Evolutionary conservation across 331 rosid genomes (phyloP).

Genomic region (Ulmus americana): DNA sequence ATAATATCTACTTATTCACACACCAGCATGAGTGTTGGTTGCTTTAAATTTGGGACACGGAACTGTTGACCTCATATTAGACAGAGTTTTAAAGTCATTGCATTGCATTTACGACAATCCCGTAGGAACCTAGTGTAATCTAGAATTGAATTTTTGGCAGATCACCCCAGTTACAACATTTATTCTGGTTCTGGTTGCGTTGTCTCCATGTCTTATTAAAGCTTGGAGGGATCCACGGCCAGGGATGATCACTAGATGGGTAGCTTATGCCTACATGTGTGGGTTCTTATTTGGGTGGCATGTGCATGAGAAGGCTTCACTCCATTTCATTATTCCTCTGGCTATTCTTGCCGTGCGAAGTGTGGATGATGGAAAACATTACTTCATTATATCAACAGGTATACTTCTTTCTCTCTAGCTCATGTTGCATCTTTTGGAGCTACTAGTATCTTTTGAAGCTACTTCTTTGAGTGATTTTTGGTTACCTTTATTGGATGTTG

Average conservation of each 20-base stretch:
- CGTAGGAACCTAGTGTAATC: conserved; percentile 10
- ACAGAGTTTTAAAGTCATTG: neutral
- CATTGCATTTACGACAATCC: conserved; percentile 3
- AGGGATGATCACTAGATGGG: conserved; percentile 64
- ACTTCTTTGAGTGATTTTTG: neutral
- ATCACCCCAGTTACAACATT: conserved; percentile 65
- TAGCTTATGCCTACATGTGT: conserved; percentile 82
- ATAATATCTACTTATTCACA: too few relatives aligned
- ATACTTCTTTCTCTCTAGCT: conserved; percentile 14
- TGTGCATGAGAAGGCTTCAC: conserved; percentile 89
- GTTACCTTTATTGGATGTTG: neutral
- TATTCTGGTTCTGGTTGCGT: conserved; percentile 62
- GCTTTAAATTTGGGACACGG: too few relatives aligned
- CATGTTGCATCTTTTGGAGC: neutral
- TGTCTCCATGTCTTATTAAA: conserved; percentile 78
- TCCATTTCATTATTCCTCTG: conserved; percentile 81
- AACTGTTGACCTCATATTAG: neutral
- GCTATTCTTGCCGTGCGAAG: conserved; percentile 57
- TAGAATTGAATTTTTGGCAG: conserved; percentile 42
- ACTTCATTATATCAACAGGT: conserved; percentile 71
- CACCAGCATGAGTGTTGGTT: too few relatives aligned
- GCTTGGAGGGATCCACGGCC: conserved; percentile 86
- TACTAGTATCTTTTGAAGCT: neutral
- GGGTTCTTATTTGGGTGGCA: conserved; percentile 97
- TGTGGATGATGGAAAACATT: conserved; percentile 68